Conservation (phyloP, 2,329 filamentous ascomycete genomes). For the Trichoderma afroharzianum region DNA sequence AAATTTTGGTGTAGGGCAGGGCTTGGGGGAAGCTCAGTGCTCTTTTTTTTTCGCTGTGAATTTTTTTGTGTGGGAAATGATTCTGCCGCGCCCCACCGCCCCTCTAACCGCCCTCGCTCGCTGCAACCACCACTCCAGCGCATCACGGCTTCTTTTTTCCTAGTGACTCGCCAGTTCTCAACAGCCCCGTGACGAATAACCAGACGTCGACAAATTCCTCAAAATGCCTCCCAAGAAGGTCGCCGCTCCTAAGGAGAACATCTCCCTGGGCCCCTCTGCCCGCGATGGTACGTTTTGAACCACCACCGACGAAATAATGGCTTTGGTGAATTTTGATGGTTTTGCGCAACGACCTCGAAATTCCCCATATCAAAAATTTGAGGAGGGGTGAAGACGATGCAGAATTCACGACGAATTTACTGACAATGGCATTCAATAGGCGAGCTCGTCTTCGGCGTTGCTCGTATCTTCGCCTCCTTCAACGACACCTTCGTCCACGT, state of each 20-base stretch:
- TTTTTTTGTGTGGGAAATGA: slow-evolving; percentile 3
- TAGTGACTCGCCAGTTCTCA: slow-evolving; percentile 30
- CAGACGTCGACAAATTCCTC: slow-evolving; percentile 38
- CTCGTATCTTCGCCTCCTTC: slow-evolving; percentile 93
- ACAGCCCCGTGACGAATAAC: slow-evolving; percentile 35
- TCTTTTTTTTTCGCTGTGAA: slow-evolving; percentile 15
- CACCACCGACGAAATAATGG: neutral
- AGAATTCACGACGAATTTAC: neutral
- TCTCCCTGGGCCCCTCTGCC: slow-evolving; percentile 94
- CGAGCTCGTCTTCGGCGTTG: slow-evolving; percentile 97
- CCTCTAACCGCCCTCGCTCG: slow-evolving; percentile 22
- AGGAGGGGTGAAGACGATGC: neutral
- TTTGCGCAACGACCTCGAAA: neutral
- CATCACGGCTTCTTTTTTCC: slow-evolving; percentile 27
- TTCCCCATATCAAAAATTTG: neutral
- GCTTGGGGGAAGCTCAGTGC: slow-evolving; percentile 23
- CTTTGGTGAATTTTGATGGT: neutral
- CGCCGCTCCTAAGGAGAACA: slow-evolving; percentile 88
- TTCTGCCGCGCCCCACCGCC: slow-evolving; percentile 41
- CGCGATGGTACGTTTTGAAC: slow-evolving; percentile 69
- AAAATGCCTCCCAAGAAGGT: slow-evolving; percentile 98
- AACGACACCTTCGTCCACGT: slow-evolving; percentile 97
- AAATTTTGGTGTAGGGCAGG: slow-evolving; percentile 31
- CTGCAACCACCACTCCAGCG: slow-evolving; percentile 26
- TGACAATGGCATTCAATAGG: slow-evolving; percentile 47